Base-by-base conservation (phyloP, 805 yeast genomes). In the Kazachstania taianensis region DNA sequence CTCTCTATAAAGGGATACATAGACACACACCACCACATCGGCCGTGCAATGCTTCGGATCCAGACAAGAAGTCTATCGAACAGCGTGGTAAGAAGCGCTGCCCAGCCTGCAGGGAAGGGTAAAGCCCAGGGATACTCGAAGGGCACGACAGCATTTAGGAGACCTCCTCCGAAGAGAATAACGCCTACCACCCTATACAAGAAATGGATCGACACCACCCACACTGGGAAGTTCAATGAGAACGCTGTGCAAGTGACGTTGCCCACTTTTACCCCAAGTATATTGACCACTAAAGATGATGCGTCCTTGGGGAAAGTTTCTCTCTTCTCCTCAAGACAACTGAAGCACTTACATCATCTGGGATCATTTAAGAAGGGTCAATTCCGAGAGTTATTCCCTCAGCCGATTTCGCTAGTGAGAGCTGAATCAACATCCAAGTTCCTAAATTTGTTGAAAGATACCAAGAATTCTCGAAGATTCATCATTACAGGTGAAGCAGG, bases 361-460 rank as follows among this genome's bases (percentile, higher is more conserved):
- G 87, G 86, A 16, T 61, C 80, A 0, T 81, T 81, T 59, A 72
- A 74, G 47, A 75, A 75, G 41, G 67, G 66, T 44, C 94, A 84
- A 57, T 73, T 67, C 53, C 70, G 73, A 45, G 94, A 83, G 55
- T 50, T 80, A 28, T 80, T 75, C 54, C 53, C 63, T 24, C 64
- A 63, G 26, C 87, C 86, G 18, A 54, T 78, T 3, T 63, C 84
- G 1, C 52, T 83, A 41, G 63, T 77, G 3, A 72, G 81, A 45
- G 53, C 65, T 23, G 65, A 65, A 32, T 70, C 81, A 28, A 57
- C 67, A 5, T 40, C 50, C 14, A 49, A 65, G 16, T 44, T 74
- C 9, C 45, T 61, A 17, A 50, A 61, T 1, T 57, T 75, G 31
- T 49, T 75, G 0, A 28, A 28, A 13, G 25, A 22, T 22, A 22